A percentile compares a stretch with the other conserved stretches of the same genome.
phyloP scores from a whole-genome alignment of 306 rosid genomes.

The Dalbergia cochinchinensis region DNA sequence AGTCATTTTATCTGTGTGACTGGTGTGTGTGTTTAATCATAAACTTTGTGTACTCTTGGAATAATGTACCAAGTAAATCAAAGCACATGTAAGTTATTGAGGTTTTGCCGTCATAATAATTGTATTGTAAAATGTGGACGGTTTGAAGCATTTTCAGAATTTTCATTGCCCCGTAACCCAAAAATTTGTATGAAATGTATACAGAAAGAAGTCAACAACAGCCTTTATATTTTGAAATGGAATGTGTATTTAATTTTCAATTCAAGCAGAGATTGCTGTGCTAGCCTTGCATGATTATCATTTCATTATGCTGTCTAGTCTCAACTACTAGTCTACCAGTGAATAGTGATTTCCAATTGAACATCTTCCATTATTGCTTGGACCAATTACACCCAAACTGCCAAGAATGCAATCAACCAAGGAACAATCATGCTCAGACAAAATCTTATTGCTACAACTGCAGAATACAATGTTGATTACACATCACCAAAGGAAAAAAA shows the following conservation, averaged over 20 bases:
- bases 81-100: background rate
- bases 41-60: background rate
- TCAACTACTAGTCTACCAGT: background rate
- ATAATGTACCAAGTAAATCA: background rate
- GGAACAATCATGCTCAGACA: conserved; percentile 33
- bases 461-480: conserved; percentile 20
- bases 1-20: conserved; percentile 12
- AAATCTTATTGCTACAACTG: conserved; percentile 38
- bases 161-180: conserved; percentile 37
- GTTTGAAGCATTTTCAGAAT: background rate
- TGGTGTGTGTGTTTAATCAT: conserved; percentile 23
- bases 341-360: background rate
- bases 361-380: background rate
- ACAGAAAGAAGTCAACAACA: background rate
- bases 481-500: conserved; percentile 30
- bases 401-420: background rate
- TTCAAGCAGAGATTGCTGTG: background rate
- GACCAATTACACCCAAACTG: background rate
- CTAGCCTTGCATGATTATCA: background rate
- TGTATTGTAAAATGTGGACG: background rate
- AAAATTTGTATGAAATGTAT: conserved; percentile 25
- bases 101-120: background rate
- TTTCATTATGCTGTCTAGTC: background rate
- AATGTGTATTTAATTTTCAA: conserved; percentile 31
- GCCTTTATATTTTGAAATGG: background rate